phyloP scores from a whole-genome alignment of 441 rosid genomes.

The Adansonia madagascariensis region DNA sequence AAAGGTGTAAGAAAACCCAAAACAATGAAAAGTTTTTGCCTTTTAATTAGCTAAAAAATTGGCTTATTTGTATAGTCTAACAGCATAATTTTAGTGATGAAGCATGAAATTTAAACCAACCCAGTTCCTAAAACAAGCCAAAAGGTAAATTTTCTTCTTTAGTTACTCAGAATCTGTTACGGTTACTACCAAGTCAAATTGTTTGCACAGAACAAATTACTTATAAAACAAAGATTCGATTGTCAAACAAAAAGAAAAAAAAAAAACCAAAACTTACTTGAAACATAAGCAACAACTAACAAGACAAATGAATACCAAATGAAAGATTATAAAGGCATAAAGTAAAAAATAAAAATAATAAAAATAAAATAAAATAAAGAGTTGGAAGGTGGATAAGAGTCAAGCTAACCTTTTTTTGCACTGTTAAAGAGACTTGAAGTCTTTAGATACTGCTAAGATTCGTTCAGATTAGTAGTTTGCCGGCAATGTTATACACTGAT shows the following conservation, averaged over 20 bases:
- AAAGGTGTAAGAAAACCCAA: neutral
- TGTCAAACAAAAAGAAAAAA: constrained; percentile 9
- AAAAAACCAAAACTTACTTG: neutral
- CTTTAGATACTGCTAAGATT: neutral
- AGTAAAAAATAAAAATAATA: neutral
- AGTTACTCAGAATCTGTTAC: neutral
- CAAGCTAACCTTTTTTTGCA: neutral
- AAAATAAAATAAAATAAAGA: neutral
- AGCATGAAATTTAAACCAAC: constrained; percentile 5
- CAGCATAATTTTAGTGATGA: neutral
- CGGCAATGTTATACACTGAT: neutral
- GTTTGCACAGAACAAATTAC: neutral
- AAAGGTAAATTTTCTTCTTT: neutral
- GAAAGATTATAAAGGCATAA: neutral
- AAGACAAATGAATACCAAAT: neutral
- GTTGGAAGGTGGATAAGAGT: neutral
- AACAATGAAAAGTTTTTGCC: neutral
- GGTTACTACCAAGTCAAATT: neutral
- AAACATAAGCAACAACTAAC: neutral
- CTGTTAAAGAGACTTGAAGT: neutral
- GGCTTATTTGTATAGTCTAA: neutral
- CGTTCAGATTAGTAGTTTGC: neutral
- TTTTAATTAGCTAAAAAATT: neutral
- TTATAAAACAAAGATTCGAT: constrained; percentile 13
- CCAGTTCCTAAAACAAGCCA: neutral